Conservation (phyloP, 1,139 yeast species). For the Candida gigantensis region DNA sequence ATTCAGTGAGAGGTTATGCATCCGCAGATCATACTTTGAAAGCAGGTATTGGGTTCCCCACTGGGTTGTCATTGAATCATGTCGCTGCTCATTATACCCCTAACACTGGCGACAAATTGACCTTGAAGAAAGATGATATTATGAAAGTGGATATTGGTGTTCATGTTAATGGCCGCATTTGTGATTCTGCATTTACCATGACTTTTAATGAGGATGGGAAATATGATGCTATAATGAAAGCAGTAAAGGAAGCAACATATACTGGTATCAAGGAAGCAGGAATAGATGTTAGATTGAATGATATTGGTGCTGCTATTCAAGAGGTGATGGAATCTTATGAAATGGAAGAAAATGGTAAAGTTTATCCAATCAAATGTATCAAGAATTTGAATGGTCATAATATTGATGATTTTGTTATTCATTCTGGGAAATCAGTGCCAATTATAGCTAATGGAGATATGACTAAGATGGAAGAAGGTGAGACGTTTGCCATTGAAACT, state of each 20-base stretch:
- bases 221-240: slow-evolving; percentile 76
- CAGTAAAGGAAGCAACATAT: slow-evolving; percentile 90
- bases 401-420: slow-evolving; percentile 80
- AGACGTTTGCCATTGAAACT: slow-evolving; percentile 96
- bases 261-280: slow-evolving; percentile 94
- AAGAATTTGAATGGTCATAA: slow-evolving; percentile 94
- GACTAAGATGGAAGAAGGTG: slow-evolving; percentile 99
- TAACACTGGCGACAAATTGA: slow-evolving; percentile 87
- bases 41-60: slow-evolving; percentile 96
- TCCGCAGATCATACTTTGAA: slow-evolving; percentile 61
- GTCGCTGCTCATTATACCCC: slow-evolving; percentile 99
- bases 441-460: slow-evolving; percentile 90
- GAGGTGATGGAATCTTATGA: slow-evolving; percentile 98
- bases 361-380: slow-evolving; percentile 83
- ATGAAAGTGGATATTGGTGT: slow-evolving; percentile 98
- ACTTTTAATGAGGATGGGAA: slow-evolving; percentile 69
- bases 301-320: slow-evolving; percentile 93
- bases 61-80: slow-evolving; percentile 90
- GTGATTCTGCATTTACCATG: slow-evolving; percentile 94
- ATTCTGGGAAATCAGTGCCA: slow-evolving; percentile 95
- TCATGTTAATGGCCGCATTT: slow-evolving; percentile 92
- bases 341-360: slow-evolving; percentile 84
- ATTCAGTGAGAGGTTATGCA: slow-evolving; percentile 75
- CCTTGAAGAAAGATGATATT: slow-evolving; percentile 81
- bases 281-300: slow-evolving; percentile 91